These are phyloP conservation scores for Phytophthora sansomeana DNA, from an alignment of 352 stramenopile species.

Conservation along the genomic window DNA sequence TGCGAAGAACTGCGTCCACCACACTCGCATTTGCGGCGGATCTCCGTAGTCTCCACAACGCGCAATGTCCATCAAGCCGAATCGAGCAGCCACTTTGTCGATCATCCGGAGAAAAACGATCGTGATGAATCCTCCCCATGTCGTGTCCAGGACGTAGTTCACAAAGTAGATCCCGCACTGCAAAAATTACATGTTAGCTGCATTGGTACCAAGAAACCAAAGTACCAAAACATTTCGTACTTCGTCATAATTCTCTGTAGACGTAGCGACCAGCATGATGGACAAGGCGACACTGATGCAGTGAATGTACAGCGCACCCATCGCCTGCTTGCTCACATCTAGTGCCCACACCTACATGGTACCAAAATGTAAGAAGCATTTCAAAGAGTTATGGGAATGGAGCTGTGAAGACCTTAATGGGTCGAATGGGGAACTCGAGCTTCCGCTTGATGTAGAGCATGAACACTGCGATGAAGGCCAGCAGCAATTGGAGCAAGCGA, in stretches of 20 bases:
- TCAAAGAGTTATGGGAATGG: neutral
- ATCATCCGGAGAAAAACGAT: slow-evolving; percentile 56
- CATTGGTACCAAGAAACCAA: neutral
- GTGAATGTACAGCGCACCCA: slow-evolving; percentile 68
- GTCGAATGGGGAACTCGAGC: slow-evolving; percentile 73
- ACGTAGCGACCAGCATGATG: slow-evolving; percentile 59
- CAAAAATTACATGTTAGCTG: slow-evolving; percentile 2
- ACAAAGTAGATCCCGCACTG: slow-evolving; percentile 84
- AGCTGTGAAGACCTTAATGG: slow-evolving; percentile 46
- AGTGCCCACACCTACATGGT: slow-evolving; percentile 65
- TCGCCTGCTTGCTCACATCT: slow-evolving; percentile 76
- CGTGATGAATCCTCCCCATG: slow-evolving; percentile 56
- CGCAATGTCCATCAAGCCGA: slow-evolving; percentile 45
- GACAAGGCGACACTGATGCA: slow-evolving; percentile 69
- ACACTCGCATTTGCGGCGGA: slow-evolving; percentile 61
- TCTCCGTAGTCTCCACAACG: slow-evolving; percentile 78
- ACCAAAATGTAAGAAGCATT: neutral
- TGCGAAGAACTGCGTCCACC: slow-evolving; percentile 59
- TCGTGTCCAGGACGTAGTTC: slow-evolving; percentile 74
- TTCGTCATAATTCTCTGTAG: slow-evolving; percentile 57
- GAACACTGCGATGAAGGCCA: slow-evolving; percentile 60
- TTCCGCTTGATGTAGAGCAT: slow-evolving; percentile 84
- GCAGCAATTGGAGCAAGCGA: slow-evolving; percentile 61
- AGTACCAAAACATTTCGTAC: slow-evolving; percentile 23
- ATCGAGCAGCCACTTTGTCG: slow-evolving; percentile 45